Base-by-base conservation (phyloP, 768 basidiomycete species). In the Auriscalpium microsporum region DNA sequence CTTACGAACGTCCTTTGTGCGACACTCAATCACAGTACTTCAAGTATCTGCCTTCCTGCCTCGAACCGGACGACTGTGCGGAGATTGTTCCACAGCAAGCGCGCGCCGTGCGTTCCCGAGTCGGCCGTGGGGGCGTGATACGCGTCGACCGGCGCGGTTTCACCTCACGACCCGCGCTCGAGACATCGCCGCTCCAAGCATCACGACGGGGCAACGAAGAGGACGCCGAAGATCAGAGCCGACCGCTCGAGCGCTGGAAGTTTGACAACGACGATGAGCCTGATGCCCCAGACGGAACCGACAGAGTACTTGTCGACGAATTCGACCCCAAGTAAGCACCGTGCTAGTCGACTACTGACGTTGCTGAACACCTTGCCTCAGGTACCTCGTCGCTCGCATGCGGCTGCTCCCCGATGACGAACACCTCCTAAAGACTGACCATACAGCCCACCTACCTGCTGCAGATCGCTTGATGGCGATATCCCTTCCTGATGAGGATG, bases 71-170 rank as follows among this genome's bases (percentile, higher is more conserved):
- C 60, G 44, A 69, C 69, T 28, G 28, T 28, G 28, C 3, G 68
- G 68, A 36, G 61, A 66, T 10, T 58, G 62, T 8, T 63, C 66
- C n/a, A 14, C 40, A 14, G 68, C 72, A 69, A 48, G 61, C 64
- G 28, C 77, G 78, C 10, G 73, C 82, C 2, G 74, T 92, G 54
- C 88, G 94, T 57, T 63, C 87, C 48, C 86, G 95, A 9, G 69
- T 78, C 54, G 93, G 93, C 1, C 88, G 95, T 53, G 90, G 88
- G 36, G 94, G 94, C 3, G 80, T 90, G 33, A 66, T 84, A 14
- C 73, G 83, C 58, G 62, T 95, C 16, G 93, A 96, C 70, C 80
- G 95, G 50, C 81, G 85, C 19, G 62, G 65, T 54, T 42, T 56
- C 52, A 17, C 21, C 53, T 48, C 23, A 62, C 56, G 21, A 57